Evolutionary conservation across 805 yeast genomes (phyloP).

Genomic region (Wickerhamomyces kurtzmanii): DNA sequence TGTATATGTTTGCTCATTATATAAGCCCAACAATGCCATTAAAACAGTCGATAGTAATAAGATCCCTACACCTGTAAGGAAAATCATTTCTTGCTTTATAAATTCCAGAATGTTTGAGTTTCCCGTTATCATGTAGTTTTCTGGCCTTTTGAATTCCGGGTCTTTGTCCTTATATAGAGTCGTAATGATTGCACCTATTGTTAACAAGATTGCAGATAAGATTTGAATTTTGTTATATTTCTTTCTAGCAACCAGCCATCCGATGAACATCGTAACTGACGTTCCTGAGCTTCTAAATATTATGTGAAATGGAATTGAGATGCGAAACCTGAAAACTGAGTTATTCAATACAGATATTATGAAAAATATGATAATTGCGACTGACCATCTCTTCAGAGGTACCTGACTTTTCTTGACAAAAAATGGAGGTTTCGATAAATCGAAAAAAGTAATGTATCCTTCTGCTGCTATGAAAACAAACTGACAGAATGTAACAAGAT

Average conservation of each 20-base stretch:
- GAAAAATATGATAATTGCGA: constrained; percentile 41
- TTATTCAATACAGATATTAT: constrained; percentile 45
- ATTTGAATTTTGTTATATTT: constrained; percentile 36
- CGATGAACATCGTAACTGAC: constrained; percentile 48
- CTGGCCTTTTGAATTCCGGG: constrained; percentile 10
- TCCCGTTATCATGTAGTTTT: constrained; percentile 4
- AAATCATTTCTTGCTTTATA: constrained; percentile 8
- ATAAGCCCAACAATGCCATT: constrained; percentile 47
- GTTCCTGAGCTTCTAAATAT: constrained; percentile 58
- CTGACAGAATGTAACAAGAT: constrained; percentile 47
- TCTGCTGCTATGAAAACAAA: constrained; percentile 41
- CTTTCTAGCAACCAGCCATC: constrained; percentile 35
- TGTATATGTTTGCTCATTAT: constrained; percentile 39
- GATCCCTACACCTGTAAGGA: constrained; percentile 21
- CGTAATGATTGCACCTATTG: constrained; percentile 44
- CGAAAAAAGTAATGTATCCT: constrained; percentile 28
- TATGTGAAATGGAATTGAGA: constrained; percentile 61
- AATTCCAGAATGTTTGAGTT: constrained; percentile 2
- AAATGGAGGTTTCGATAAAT: constrained; percentile 18
- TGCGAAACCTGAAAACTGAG: constrained; percentile 41
- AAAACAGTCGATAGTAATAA: constrained; percentile 38
- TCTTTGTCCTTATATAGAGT: constrained; percentile 21
- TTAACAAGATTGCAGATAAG: constrained; percentile 37
- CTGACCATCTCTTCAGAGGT: constrained; percentile 32
- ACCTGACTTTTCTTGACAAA: constrained; percentile 24